These are phyloP conservation scores for Diaporthe vexans DNA, from an alignment of 2,329 filamentous ascomycete species.

Conservation along the genomic window DNA sequence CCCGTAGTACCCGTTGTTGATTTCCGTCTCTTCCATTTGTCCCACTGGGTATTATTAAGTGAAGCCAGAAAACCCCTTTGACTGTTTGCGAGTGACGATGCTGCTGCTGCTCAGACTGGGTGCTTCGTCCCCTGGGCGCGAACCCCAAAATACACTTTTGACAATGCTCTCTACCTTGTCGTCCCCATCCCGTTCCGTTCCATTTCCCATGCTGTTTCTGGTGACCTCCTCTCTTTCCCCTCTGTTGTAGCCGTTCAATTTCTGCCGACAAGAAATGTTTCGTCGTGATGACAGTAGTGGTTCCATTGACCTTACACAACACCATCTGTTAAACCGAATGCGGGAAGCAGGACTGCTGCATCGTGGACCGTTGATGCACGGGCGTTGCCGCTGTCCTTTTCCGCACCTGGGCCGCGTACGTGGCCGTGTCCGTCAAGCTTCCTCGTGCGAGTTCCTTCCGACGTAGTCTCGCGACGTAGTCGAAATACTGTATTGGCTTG, in stretches of 20 bases:
- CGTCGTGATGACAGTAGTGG: not conserved
- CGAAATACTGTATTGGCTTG: not conserved
- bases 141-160: slow-evolving; percentile 20
- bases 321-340: not conserved
- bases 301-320: not conserved
- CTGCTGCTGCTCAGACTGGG: slow-evolving; percentile 13
- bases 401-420: not conserved
- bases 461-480: not conserved
- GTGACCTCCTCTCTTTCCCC: not conserved
- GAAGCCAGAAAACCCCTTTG: slow-evolving; percentile 12
- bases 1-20: slow-evolving; percentile 23
- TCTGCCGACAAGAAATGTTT: not conserved
- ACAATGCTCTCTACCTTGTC: slow-evolving; percentile 17
- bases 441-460: not conserved
- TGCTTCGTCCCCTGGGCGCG: slow-evolving; percentile 10
- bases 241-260: not conserved
- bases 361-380: too few species aligned
- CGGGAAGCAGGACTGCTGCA: not conserved
- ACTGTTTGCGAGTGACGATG: slow-evolving; percentile 7
- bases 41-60: slow-evolving; percentile 26
- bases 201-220: not conserved
- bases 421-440: not conserved
- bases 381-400: not conserved
- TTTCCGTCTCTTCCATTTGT: slow-evolving; percentile 16
- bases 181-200: not conserved